Evolutionary conservation across 2,329 filamentous ascomycete species (phyloP), one percentile per base, ranked within the genome.

Genomic region (Tolypocladium capitatum): DNA sequence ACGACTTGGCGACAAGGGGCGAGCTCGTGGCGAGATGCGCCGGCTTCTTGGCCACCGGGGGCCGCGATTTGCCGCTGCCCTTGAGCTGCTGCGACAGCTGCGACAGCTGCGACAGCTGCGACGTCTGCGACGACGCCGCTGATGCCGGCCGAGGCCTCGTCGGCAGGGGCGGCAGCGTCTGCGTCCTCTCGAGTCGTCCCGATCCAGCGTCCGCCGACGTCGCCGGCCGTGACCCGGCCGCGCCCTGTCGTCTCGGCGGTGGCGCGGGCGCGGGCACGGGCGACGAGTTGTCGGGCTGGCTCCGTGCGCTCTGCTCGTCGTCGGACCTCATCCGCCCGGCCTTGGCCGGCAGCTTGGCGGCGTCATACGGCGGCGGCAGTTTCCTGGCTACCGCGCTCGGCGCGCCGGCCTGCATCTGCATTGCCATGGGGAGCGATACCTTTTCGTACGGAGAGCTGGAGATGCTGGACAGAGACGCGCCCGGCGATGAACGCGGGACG

Each of bases 31-130:
- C 55, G 5, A 80, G 68, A 52, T 80, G 75, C 2, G 74, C 69
- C 1, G 81, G 81, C 56, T 85, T 85, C 60, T 71, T 76, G 21
- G 80, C 81, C 45, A 84, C 69, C 1, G 74, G 75, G 5, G 76
- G 78, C n/a, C 74, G 64, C 10, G 64, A 58, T 52, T 73, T 74
- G 14, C 60, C 55, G 27, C 60, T 62, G 38, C 58, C 55, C 31
- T 63, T 62, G 38, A 56, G 52, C 38, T 58, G 56, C 46, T 61
- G 53, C 9, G 64, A 63, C 7, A 59, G 47, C 47, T 64, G 60
- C 32, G 61, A 63, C 34, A 54, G 47, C 35, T 62, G 62, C 1
- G 68, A 67, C 3, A n/a, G 47, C 47, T 64, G 60, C 32, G 61
- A 63, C 34, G 54, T 48, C 35, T 62, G 62, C 1, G 68, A 67